phyloP scores from a whole-genome alignment of 257 asterid species.

The Salvia hispanica region DNA sequence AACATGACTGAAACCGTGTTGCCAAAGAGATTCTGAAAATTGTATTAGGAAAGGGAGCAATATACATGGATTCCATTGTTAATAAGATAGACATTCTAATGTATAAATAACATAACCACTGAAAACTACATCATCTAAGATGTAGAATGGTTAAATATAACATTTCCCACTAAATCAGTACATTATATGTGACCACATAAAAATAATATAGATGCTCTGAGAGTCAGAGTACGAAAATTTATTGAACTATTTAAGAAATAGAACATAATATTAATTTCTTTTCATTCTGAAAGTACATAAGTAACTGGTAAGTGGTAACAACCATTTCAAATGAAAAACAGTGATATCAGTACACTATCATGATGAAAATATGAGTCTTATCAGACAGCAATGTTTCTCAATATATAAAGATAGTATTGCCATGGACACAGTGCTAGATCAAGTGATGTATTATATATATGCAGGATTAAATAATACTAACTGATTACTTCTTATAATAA shows the following conservation, averaged over 20 bases:
- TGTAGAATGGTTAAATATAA: slow-evolving; percentile 14
- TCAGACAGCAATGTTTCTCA: background rate
- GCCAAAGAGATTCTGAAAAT: background rate
- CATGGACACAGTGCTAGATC: slow-evolving; percentile 12
- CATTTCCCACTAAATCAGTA: slow-evolving; percentile 22
- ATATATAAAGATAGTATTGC: slow-evolving; percentile 11
- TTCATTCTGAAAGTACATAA: no score
- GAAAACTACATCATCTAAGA: background rate
- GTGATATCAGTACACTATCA: slow-evolving; percentile 18
- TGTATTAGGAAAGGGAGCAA: background rate
- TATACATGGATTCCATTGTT: background rate
- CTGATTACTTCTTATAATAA: slow-evolving; percentile 18
- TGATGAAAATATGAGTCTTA: slow-evolving; percentile 14
- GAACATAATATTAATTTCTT: slow-evolving; percentile 3
- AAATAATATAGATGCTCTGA: slow-evolving; percentile 1
- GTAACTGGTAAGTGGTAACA: background rate
- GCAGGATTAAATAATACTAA: slow-evolving; percentile 27
- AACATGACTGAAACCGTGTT: background rate
- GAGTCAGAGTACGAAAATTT: background rate
- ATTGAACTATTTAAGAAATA: slow-evolving; percentile 17
- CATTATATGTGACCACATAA: slow-evolving; percentile 13
- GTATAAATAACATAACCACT: slow-evolving; percentile 7
- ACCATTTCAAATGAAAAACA: background rate
- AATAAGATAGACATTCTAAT: slow-evolving; percentile 13
- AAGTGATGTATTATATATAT: slow-evolving; percentile 14